Base-by-base conservation (phyloP, 768 basidiomycete species). In the Lyophyllum decastes region DNA sequence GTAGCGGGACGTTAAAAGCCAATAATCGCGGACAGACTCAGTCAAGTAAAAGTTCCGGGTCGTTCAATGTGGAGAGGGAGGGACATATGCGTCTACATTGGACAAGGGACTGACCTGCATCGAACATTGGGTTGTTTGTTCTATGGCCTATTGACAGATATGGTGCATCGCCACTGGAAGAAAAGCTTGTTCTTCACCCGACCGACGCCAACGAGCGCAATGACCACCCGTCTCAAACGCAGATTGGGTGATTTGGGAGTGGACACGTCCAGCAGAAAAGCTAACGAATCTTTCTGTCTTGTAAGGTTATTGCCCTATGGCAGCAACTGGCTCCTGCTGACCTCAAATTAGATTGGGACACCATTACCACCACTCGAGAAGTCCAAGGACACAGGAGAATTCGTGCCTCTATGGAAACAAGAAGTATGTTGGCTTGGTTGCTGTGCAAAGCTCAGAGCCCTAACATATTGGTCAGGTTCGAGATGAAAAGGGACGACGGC, bases 391-490 rank as follows among this genome's bases (percentile, higher is more conserved):
- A 87, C 83, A 6, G 89, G 90, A 61, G 97, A 98, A 70, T 98
- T 95, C 70, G 94, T 98, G 25, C 96, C 97, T 0, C 72, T 97
- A 54, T 98, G 97, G 96, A 94, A 98, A 70, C 97, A 98, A 80
- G 95, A 98, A 64, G 94, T 93, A 65, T 57, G 82, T 61, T 62
- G 56, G 52, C 10, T 58, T 57, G 57, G 58, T 62, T 34, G 38
- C 55, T 51, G 26, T 17, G 45, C 10, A 1, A 3, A 48, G 17
- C 33, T 54, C 38, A 47, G 16, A 33, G n/a, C 22, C 3, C 49
- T 24, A 35, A 52, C 46, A 51, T 51, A 22, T 48, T 34, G 55
- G 12, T 50, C 58, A 94, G 90, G 93, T 94, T 11, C 82, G 90
- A 64, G 95, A 98, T 75, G 95, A 98, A 73, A 86, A 97, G 68